Evolutionary conservation across 306 rosid genomes (phyloP), one percentile per base, ranked within the genome.

Genomic region (Biancaea sappan): DNA sequence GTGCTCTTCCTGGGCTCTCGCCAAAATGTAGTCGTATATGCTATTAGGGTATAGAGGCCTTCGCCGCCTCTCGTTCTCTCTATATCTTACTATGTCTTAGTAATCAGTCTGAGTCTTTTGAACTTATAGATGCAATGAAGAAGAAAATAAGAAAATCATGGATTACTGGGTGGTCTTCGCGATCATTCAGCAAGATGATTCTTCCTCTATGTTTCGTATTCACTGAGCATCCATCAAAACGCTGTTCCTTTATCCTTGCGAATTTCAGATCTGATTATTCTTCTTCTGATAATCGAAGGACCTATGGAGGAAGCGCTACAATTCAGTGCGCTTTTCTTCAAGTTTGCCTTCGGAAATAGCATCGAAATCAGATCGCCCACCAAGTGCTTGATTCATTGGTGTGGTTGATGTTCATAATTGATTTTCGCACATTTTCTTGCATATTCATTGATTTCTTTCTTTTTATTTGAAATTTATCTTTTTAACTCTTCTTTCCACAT

Each of bases 281-380:
- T 0, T 41, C 1, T 38, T 44, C 6, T 31, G 44, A 8, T 34
- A 73, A 84, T 61, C 90, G 86, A 80, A 84, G 84, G 98, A 85
- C 97, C 99, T 94, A 92, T 90, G 96, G 99, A 92, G 83, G 89
- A 54, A 46, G 84, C 81, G 93, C 96, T 3, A 15, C 46, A 47
- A 82, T 71, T 80, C 89, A 24, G 80, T 94, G 97, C 87, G 92
- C 80, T 67, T 76, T 68, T 72, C 41, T 84, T 88, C 94, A 94
- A 94, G 99, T 94, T 94, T 94, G 92, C 93, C 90, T 94, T 92
- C 95, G 99, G 16, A 94, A 46, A 92, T 80, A 11, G 28, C 14
- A 6, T 28, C 63, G 89, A 90, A 84, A 76, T 57, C 77, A 28
- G 71, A 82, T 83, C 40, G 52, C 82, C 29, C 73, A 79, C 80